Evolutionary conservation across 2,329 filamentous ascomycete genomes (phyloP).

Genomic region (Venturia effusa): DNA sequence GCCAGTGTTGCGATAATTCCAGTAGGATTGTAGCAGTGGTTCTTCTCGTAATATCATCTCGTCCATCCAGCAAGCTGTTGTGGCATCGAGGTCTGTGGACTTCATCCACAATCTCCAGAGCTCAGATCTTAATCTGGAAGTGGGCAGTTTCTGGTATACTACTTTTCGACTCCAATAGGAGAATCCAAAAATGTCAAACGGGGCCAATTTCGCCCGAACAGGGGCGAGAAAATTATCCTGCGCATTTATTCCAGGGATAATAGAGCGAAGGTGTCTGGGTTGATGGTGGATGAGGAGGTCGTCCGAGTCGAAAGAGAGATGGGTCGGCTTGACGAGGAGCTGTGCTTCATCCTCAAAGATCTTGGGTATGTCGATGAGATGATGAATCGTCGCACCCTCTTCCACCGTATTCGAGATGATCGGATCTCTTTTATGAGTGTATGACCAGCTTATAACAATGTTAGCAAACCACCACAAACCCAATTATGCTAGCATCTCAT

Average conservation of each 20-base stretch:
- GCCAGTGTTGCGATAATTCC: conserved; percentile 3
- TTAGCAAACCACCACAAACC: not conserved
- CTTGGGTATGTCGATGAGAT: not conserved
- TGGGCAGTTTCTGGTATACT: not conserved
- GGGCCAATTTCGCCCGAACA: not conserved
- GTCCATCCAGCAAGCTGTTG: conserved; percentile 6
- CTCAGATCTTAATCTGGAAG: not conserved
- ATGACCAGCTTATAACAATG: not conserved
- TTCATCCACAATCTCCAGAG: conserved; percentile 8
- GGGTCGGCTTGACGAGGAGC: not conserved
- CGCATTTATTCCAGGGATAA: not conserved
- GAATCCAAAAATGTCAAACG: not conserved
- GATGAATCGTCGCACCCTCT: not conserved
- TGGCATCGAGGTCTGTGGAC: conserved; percentile 5
- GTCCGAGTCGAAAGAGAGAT: conserved; percentile 1
- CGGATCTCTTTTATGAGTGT: conserved; percentile 1
- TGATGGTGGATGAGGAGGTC: conserved; percentile 1
- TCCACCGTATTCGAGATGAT: not conserved
- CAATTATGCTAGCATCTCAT: not conserved
- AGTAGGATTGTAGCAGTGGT: conserved; percentile 1
- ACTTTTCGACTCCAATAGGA: conserved; percentile 4
- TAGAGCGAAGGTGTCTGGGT: not conserved
- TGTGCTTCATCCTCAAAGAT: conserved; percentile 3
- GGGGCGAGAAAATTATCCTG: not conserved
- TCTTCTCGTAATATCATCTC: conserved; percentile 3